These are phyloP conservation scores for Leccinum subgranulosum DNA, from an alignment of 768 basidiomycete genomes.

Conservation along the genomic window DNA sequence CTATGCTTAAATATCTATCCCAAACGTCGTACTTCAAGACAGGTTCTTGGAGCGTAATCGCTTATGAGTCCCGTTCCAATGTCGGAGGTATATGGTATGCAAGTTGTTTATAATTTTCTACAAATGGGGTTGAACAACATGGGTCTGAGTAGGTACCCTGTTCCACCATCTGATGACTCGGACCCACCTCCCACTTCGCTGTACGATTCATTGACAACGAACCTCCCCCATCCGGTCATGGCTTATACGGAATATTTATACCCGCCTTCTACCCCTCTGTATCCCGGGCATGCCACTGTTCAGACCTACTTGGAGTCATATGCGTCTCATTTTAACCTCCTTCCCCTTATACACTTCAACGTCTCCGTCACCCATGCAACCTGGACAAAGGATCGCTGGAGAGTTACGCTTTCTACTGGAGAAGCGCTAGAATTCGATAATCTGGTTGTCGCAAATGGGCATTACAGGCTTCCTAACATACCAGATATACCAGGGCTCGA, in stretches of 20 bases:
- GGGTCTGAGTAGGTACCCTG: slow-evolving; percentile 47
- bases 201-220: slow-evolving; percentile 81
- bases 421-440: slow-evolving; percentile 50
- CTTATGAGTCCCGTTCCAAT: slow-evolving; percentile 61
- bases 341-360: slow-evolving; percentile 60
- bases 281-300: slow-evolving; percentile 59
- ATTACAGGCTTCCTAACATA: slow-evolving; percentile 62
- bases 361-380: slow-evolving; percentile 48
- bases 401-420: slow-evolving; percentile 40
- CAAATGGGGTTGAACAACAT: background rate
- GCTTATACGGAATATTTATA: slow-evolving; percentile 60
- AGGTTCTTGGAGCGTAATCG: slow-evolving; percentile 60
- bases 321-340: slow-evolving; percentile 57
- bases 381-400: slow-evolving; percentile 47
- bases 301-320: slow-evolving; percentile 69
- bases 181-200: slow-evolving; percentile 63
- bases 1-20: slow-evolving; percentile 59
- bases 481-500: slow-evolving; percentile 59
- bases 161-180: slow-evolving; percentile 36
- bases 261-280: slow-evolving; percentile 70
- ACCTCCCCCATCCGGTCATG: slow-evolving; percentile 80
- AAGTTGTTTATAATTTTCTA: background rate
- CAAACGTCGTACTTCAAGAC: slow-evolving; percentile 55
- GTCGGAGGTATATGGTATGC: slow-evolving; percentile 79
- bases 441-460: slow-evolving; percentile 76